phyloP scores from a whole-genome alignment of 2,329 filamentous ascomycete species.

The Exophiala mesophila region DNA sequence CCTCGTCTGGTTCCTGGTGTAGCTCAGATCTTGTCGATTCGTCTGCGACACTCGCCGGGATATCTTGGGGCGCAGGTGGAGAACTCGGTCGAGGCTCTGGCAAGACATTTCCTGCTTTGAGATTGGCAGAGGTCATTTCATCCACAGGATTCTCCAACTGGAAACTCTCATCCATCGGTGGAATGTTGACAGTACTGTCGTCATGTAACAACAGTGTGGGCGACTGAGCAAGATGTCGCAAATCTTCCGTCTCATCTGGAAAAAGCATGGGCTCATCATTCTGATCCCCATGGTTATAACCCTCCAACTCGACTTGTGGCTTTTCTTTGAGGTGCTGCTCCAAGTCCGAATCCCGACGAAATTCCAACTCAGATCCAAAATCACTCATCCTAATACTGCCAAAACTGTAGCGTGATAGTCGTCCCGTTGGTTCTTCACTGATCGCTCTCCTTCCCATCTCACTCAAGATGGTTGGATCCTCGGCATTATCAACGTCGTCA shows the following conservation, averaged over 20 bases:
- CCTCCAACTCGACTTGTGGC: conserved; percentile 31
- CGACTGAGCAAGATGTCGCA: conserved; percentile 14
- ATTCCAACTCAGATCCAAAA: conserved; percentile 41
- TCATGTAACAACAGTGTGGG: conserved; percentile 9
- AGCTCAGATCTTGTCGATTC: neutral
- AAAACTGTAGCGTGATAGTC: conserved; percentile 41
- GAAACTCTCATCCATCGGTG: conserved; percentile 30
- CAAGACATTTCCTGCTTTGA: neutral
- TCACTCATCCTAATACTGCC: conserved; percentile 44
- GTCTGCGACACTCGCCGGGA: neutral
- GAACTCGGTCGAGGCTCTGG: no score
- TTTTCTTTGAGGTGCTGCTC: conserved; percentile 8
- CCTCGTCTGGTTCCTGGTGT: no score
- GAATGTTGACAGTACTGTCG: conserved; percentile 32
- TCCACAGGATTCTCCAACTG: conserved; percentile 26
- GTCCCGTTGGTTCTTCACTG: conserved; percentile 34
- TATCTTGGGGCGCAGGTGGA: no score
- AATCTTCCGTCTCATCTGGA: conserved; percentile 24
- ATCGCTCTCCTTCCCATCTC: conserved; percentile 42
- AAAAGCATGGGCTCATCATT: conserved; percentile 35
- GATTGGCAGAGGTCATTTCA: conserved; percentile 16
- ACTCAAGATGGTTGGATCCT: conserved; percentile 27
- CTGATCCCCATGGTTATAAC: conserved; percentile 24
- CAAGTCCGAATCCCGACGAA: conserved; percentile 24
- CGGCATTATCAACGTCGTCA: conserved; percentile 10